Evolutionary conservation across 345 rosid genomes (phyloP).

Genomic region (Turnera subulata): DNA sequence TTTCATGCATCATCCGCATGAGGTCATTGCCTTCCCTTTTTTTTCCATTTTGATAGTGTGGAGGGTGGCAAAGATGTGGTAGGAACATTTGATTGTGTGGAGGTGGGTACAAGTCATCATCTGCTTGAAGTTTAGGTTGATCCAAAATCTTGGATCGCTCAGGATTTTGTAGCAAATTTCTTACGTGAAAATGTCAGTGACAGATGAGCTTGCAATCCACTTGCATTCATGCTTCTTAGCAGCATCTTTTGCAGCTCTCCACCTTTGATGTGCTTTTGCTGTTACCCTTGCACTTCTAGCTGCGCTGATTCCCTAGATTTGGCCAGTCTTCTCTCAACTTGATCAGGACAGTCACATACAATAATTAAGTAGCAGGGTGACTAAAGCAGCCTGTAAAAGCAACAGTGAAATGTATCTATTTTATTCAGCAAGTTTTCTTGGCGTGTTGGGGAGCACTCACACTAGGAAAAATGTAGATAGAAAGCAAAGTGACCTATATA

Average conservation of each 20-base stretch:
- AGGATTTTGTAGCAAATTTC: slow-evolving; percentile 17
- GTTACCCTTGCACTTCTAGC: slow-evolving; percentile 63
- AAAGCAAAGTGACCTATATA: too few relatives aligned
- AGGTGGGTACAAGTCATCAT: too few relatives aligned
- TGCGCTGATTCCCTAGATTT: slow-evolving; percentile 86
- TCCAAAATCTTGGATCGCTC: slow-evolving; percentile 44
- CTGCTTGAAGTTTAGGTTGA: too few relatives aligned
- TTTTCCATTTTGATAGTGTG: too few relatives aligned
- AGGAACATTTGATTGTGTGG: too few relatives aligned
- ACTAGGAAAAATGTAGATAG: too few relatives aligned
- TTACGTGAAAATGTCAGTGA: slow-evolving; percentile 60
- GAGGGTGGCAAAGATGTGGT: too few relatives aligned
- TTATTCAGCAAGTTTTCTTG: slow-evolving; percentile 4
- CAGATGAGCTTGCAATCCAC: slow-evolving; percentile 58
- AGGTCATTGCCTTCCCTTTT: too few relatives aligned
- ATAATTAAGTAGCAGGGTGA: slow-evolving; percentile 69
- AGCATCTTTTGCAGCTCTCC: too few relatives aligned
- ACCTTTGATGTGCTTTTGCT: slow-evolving; percentile 68
- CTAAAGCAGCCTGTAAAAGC: slow-evolving; percentile 59
- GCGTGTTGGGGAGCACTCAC: slow-evolving; percentile 4
- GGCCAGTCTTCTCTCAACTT: slow-evolving; percentile 73
- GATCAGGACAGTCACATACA: slow-evolving; percentile 89
- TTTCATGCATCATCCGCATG: too few relatives aligned
- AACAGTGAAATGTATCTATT: slow-evolving; percentile 8
- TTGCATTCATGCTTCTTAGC: slow-evolving; percentile 64